Percentiles rank a stretch among this genome's conserved stretches.
Conservation (phyloP, 106 monocot genomes). For the Dactylorhiza incarnata region DNA sequence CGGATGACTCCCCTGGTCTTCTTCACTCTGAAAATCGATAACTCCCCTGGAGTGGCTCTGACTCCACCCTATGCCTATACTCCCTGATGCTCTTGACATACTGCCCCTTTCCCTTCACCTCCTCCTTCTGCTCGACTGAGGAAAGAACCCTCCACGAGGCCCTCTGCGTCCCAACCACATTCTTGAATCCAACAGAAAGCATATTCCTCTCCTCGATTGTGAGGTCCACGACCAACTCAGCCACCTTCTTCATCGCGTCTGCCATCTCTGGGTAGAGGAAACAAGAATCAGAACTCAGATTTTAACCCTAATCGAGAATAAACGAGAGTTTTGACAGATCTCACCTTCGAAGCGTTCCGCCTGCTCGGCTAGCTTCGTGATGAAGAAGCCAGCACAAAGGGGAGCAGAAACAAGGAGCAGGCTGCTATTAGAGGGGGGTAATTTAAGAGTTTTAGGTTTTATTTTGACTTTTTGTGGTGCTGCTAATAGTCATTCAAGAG, state of each 20-base stretch:
- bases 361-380: conserved; percentile 10
- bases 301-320: conserved; percentile 9
- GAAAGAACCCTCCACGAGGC: conserved; percentile 65
- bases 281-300: not conserved
- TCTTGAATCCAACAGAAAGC: conserved; percentile 77
- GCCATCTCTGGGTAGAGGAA: conserved; percentile 50
- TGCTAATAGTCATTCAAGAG: no score
- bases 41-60: no score
- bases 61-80: conserved; percentile 60
- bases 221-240: conserved; percentile 55
- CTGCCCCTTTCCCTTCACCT: conserved; percentile 54
- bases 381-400: no score
- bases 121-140: conserved; percentile 78
- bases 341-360: conserved; percentile 50
- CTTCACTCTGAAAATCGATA: no score
- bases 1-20: conserved; percentile 27
- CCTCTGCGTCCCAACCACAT: conserved; percentile 56
- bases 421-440: no score
- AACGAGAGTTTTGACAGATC: not conserved
- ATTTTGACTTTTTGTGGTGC: no score
- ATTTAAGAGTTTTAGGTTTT: no score
- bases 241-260: conserved; percentile 77
- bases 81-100: conserved; percentile 42
- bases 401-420: no score
- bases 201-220: conserved; percentile 82